Evolutionary conservation across 805 yeast genomes (phyloP), one percentile per base, ranked within the genome.

Genomic region (Monosporozyma aerobia): DNA sequence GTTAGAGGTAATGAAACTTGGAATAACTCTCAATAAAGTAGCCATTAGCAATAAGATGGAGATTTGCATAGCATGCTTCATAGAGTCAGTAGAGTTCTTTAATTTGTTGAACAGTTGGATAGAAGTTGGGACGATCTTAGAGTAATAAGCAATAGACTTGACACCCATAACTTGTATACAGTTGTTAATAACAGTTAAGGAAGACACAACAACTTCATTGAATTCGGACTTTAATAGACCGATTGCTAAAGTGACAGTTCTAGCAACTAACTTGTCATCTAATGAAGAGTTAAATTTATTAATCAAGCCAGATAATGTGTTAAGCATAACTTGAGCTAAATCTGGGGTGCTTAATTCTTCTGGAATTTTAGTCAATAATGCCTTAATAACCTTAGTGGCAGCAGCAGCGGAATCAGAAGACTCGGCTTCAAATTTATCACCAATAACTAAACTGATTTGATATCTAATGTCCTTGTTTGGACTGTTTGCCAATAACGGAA

Each of bases 91-190:
- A 5, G 59, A 54, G 1, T 54, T 50, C 14, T 58, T 50, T 1
- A 61, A 56, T 13, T 64, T 62, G 30, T 77, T 73, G 70, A 87
- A 85, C 40, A 87, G 76, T 29, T 73, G 71, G 51, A 89, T 74
- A 10, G 87, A 73, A 13, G 89, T 87, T 14, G 90, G 88, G 56
- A 94, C 79, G 63, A 90, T 83, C 67, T 83, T 84, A 33, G 97
- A 88, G 75, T 90, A 87, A 63, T 77, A 79, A 6, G 95, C 90
- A 63, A 94, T 84, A 56, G 84, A 76, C 63, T 89, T 87, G 19
- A 95, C 90, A 51, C 99, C 99, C 47, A 90, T 69, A 25, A 82
- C 78, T 50, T 82, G 80, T 51, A 88, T 78, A 52, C 89, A 71
- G 58, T 82, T 81, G 53, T 87, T 81, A 56, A 88, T 78, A 54